Percentiles rank a stretch among this genome's conserved stretches.
phyloP scores from a whole-genome alignment of 2,329 filamentous ascomycete species.

The Xylariales sp. region DNA sequence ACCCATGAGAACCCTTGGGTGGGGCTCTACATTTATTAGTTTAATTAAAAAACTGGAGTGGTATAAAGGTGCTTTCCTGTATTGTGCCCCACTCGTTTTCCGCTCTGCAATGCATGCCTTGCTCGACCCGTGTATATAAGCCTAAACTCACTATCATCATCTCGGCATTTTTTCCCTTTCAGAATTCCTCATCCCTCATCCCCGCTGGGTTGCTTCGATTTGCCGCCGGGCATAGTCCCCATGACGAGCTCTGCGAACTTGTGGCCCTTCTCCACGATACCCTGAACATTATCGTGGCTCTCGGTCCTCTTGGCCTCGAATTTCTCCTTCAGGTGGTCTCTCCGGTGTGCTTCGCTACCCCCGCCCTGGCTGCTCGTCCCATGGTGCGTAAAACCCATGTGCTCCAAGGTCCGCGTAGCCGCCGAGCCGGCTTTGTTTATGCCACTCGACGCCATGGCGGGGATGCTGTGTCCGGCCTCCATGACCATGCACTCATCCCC shows the following conservation, averaged over 20 bases:
- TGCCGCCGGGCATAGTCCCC: constrained; percentile 20
- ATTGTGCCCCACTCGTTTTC: no score
- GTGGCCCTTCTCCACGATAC: constrained; percentile 18
- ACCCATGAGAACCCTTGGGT: no score
- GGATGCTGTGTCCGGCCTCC: constrained; percentile 25
- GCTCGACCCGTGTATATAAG: no score
- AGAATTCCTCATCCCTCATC: no score
- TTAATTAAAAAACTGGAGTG: no score
- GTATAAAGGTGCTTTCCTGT: no score
- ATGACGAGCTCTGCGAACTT: constrained; percentile 27
- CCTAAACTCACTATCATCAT: no score
- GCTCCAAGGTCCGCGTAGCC: constrained; percentile 4
- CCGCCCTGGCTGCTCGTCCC: constrained; percentile 1
- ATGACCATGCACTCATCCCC: constrained; percentile 33
- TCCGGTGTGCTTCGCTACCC: not conserved
- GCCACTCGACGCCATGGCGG: constrained; percentile 11
- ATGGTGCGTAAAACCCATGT: constrained; percentile 2
- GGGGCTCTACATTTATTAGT: no score
- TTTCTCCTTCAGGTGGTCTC: constrained; percentile 5
- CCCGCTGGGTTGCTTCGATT: no score
- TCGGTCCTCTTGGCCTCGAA: constrained; percentile 5
- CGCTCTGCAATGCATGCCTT: no score
- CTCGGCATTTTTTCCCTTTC: no score
- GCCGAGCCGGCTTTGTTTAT: constrained; percentile 10
- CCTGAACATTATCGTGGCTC: constrained; percentile 15